Evolutionary conservation across 345 rosid genomes (phyloP).

Genomic region (Nephelium lappaceum): DNA sequence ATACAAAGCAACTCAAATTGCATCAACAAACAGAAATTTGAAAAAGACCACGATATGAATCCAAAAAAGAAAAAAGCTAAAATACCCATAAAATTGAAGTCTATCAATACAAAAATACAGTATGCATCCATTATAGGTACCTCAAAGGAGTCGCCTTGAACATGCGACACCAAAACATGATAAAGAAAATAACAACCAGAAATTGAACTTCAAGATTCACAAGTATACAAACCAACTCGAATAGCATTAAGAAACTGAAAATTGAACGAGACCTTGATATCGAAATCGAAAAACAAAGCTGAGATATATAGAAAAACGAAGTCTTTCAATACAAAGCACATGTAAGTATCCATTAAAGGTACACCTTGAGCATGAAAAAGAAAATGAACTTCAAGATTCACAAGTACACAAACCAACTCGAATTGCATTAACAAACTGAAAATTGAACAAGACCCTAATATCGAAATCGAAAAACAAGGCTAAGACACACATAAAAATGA

Average conservation of each 20-base stretch:
- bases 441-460: conserved; percentile 17
- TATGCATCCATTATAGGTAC: conserved; percentile 26
- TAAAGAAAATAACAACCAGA: neutral
- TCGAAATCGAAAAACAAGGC: neutral
- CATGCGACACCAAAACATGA: conserved; percentile 5
- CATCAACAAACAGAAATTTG: neutral
- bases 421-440: neutral
- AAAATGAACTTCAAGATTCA: neutral
- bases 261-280: conserved; percentile 14
- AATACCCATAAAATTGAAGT: neutral
- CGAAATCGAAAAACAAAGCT: neutral
- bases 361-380: neutral
- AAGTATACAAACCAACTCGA: neutral
- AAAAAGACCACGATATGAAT: conserved; percentile 18
- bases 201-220: neutral
- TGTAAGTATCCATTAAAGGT: neutral
- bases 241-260: neutral
- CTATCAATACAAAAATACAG: neutral
- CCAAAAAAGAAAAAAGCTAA: neutral
- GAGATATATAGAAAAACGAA: neutral
- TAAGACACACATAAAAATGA: neutral
- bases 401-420: too few relatives aligned
- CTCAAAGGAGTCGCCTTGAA: conserved; percentile 63
- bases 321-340: neutral
- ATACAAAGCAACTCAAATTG: conserved; percentile 5